Evolutionary conservation across 345 rosid species (phyloP).

Genomic region (Alliaria petiolata): DNA sequence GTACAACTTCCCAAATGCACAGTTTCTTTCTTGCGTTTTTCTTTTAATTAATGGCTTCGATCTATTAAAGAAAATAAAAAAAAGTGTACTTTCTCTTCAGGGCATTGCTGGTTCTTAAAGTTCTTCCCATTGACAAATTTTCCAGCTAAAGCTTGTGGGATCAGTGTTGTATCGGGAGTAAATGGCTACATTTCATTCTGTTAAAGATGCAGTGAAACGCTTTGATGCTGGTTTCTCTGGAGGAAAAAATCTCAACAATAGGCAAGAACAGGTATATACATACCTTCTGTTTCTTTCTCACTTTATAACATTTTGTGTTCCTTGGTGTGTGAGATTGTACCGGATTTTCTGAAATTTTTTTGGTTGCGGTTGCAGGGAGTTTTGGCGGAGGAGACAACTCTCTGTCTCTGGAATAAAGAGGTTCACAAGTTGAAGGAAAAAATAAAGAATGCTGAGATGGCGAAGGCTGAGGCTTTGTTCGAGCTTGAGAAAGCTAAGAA

Average conservation of each 20-base stretch:
- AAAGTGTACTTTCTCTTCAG: constrained; percentile 4
- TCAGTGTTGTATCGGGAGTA: constrained; percentile 4
- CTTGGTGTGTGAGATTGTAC: background rate
- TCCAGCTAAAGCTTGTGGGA: background rate
- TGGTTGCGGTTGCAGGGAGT: constrained; percentile 45
- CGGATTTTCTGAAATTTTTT: background rate
- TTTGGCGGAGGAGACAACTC: constrained; percentile 64
- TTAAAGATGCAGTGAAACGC: constrained; percentile 83
- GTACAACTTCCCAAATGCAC: background rate
- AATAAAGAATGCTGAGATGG: constrained; percentile 59
- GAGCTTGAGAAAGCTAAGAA: constrained; percentile 76
- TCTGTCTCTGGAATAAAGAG: constrained; percentile 65
- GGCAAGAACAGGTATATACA: constrained; percentile 41
- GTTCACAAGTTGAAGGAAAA: constrained; percentile 64
- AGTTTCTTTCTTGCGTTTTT: background rate
- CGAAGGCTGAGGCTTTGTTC: constrained; percentile 60
- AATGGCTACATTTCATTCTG: constrained; percentile 80
- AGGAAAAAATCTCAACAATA: constrained; percentile 51
- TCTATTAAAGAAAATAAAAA: background rate
- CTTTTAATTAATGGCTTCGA: background rate
- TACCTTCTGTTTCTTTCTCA: background rate
- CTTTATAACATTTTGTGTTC: background rate
- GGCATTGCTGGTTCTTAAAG: background rate
- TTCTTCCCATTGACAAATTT: background rate
- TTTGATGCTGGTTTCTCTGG: constrained; percentile 79